A percentile compares a stretch with the other conserved stretches of the same genome.
phyloP scores from a whole-genome alignment of 495 filamentous ascomycete species.

The Lasiosphaeriaceae sp. region DNA sequence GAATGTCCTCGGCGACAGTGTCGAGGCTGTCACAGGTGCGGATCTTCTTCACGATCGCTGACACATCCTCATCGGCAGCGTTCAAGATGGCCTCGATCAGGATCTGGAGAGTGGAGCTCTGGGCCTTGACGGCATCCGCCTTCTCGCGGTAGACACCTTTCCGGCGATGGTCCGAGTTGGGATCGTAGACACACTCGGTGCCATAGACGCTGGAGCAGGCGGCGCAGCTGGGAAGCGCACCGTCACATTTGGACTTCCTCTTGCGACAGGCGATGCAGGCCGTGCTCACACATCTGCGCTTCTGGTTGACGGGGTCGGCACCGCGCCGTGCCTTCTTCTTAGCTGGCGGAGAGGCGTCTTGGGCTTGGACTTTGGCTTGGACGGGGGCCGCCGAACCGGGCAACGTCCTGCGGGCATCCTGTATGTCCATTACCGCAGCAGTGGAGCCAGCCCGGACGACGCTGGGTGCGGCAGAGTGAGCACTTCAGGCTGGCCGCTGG shows the following conservation, averaged over 20 bases:
- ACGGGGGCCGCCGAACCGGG: no score
- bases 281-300: conserved; percentile 87
- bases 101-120: conserved; percentile 84
- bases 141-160: conserved; percentile 98
- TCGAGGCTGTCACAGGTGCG: conserved; percentile 90
- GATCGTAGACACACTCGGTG: conserved; percentile 90
- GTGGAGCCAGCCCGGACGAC: no score
- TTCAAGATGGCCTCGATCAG: conserved; percentile 91
- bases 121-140: conserved; percentile 81
- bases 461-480: no score
- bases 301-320: conserved; percentile 51
- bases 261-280: conserved; percentile 91
- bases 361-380: no score
- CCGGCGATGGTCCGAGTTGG: conserved; percentile 88
- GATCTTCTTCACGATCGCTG: conserved; percentile 77
- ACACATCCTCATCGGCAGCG: conserved; percentile 77
- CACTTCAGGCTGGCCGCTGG: no score
- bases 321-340: conserved; percentile 52
- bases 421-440: no score
- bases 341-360: conserved; percentile 12
- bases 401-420: no score
- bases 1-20: conserved; percentile 76
- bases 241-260: conserved; percentile 94
- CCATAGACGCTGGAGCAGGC: conserved; percentile 95
- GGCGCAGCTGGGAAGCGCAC: conserved; percentile 85